Evolutionary conservation across 148 eudicot genomes (phyloP), one percentile per base, ranked within the genome.

Genomic region (Silene latifolia): DNA sequence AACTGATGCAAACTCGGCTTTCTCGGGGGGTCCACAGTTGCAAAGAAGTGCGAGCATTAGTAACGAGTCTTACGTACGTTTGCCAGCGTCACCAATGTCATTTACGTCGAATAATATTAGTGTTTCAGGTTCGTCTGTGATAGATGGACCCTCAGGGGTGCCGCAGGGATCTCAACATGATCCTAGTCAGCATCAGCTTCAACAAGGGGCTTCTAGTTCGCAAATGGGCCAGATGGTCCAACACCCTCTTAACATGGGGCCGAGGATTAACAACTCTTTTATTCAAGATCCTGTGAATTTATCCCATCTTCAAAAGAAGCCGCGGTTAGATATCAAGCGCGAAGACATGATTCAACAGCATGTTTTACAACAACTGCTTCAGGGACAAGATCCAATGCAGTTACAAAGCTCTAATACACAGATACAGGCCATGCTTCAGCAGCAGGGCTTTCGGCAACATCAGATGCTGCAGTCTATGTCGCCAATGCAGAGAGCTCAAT

Each of bases 31-130:
- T 63, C 90, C 93, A 23, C 88, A 84, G 74, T 84, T 95, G 42
- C 97, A 95, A 80, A 85, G 98, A 82, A 92, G 93, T 86, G 89
- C 97, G 24, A 95, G 98, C 83, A 74, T 92, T 60, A 95, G 89
- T 61, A 87, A 86, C 11, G 98, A 95, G 17, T 89, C 98, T 6
- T 88, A 90, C 80, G 76, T 86, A 83, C 88, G 96, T 4, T 75
- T 91, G 64, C 98, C 97, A 51, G 88, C 97, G 32, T 95, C 97
- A 19, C 98, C 98, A 54, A 66, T 95, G 88, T 95, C 98, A 17
- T 92, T 95, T 80, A 75, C 93, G 7, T 95, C 98, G 58, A 95
- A 92, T 83, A 95, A 92, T 76, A 80, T 88, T 61, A 91, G 97
- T 74, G 81, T 89, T 64, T 91, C 96, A 20, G 96, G 92, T 14